Percentiles rank a stretch among this genome's conserved stretches.
These are phyloP conservation scores for Suhomyces kilbournensis DNA, from an alignment of 805 yeast genomes.

Conservation along the genomic window DNA sequence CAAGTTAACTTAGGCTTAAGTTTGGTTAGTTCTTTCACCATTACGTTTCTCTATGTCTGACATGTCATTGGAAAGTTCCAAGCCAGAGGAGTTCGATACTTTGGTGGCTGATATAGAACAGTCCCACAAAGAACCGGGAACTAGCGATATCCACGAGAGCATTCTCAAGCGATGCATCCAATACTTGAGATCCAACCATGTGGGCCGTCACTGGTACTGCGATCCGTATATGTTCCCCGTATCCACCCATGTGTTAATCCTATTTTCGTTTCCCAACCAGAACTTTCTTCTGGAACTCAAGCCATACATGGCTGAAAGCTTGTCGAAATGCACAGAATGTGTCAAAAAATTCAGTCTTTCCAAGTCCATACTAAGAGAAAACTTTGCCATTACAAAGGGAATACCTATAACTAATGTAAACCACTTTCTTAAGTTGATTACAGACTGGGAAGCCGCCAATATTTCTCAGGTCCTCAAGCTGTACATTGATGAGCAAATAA, in stretches of 20 bases:
- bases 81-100: constrained; percentile 21
- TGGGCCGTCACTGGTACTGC: constrained; percentile 54
- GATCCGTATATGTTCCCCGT: constrained; percentile 46
- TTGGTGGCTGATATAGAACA: constrained; percentile 21
- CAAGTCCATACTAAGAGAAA: constrained; percentile 48
- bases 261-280: constrained; percentile 57
- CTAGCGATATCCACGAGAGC: constrained; percentile 24
- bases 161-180: constrained; percentile 24
- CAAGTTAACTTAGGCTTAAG: background rate
- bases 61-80: background rate
- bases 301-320: constrained; percentile 33
- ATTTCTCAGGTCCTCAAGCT: constrained; percentile 1
- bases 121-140: constrained; percentile 26
- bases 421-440: constrained; percentile 29
- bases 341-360: constrained; percentile 51
- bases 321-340: constrained; percentile 54
- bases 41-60: background rate
- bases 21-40: background rate
- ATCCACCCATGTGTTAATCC: constrained; percentile 52
- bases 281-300: constrained; percentile 46
- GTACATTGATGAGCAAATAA: background rate
- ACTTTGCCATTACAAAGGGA: constrained; percentile 49
- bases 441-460: constrained; percentile 34
- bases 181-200: constrained; percentile 17
- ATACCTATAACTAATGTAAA: constrained; percentile 32